Evolutionary conservation across 2,329 filamentous ascomycete species (phyloP), one percentile per base, ranked within the genome.

Genomic region (Alternaria sp.): DNA sequence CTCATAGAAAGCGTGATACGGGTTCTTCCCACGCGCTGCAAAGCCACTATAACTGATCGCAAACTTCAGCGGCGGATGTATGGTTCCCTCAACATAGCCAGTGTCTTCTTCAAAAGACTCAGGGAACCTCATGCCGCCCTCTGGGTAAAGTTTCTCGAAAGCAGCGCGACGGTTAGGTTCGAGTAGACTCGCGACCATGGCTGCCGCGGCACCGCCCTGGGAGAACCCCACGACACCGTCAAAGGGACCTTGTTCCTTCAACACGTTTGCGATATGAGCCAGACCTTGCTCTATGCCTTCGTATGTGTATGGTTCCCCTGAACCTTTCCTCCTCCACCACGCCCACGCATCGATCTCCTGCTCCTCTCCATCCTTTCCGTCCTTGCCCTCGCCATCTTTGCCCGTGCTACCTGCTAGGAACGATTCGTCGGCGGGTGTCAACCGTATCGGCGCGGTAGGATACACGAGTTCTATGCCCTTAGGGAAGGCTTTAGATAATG

Each of bases 11-110:
- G 87, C 91, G 39, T 77, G 76, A 74, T 96, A 89, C 42, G 86
- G 79, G 16, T 83, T 78, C 38, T 87, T 85, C 2, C 86, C 77
- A n/a, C 65, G 82, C 0, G 91, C 88, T 36, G 83, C 86, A 75
- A 96, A 96, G 0, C 93, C 93, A 18, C 88, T 91, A 78, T 96
- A 97, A 5, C 85, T 84, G 1, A 94, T 85, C 1, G 88, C 89
- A 71, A 96, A 96, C 74, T 87, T 89, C 38, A 90, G 70, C 42
- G 85, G 85, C 12, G 83, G 80, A 70, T 89, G 86, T 8, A 79
- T 72, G 0, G 78, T 66, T 14, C 76, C 66, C 58, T 70, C 68
- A 16, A 65, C 26, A 30, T 57, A 44, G 8, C 54, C 54, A 1
- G 58, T 57, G 41, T 69, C 67, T 6, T 43, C 63, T 7, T 79